A percentile compares a stretch with the other conserved stretches of the same genome.
Conservation (phyloP, 2,329 filamentous ascomycete species). For the Aspergillus jensenii region DNA sequence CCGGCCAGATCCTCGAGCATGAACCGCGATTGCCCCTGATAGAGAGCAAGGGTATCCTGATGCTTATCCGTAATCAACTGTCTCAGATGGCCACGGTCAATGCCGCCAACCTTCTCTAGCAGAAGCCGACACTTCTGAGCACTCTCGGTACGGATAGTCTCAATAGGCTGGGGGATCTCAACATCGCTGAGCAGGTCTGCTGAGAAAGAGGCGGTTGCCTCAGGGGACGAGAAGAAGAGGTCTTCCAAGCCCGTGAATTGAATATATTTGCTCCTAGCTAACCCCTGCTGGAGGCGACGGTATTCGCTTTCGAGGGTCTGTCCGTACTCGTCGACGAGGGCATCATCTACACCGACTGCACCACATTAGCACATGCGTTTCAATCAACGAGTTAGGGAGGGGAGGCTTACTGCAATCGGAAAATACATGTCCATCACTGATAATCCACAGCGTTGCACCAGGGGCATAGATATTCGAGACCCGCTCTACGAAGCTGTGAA, state of each 20-base stretch:
- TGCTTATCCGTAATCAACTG: constrained; percentile 30
- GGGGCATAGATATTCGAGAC: constrained; percentile 33
- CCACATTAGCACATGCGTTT: constrained; percentile 13
- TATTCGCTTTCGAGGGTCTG: background rate
- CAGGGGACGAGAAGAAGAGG: background rate
- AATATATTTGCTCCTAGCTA: background rate
- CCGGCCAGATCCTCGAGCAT: constrained; percentile 37
- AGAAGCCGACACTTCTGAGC: background rate
- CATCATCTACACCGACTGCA: background rate
- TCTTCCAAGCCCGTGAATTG: background rate
- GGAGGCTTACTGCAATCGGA: constrained; percentile 41
- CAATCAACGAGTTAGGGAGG: background rate
- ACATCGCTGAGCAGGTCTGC: background rate
- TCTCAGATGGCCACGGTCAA: constrained; percentile 8
- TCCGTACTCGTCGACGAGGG: background rate
- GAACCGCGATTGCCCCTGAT: constrained; percentile 38
- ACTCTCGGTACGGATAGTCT: background rate
- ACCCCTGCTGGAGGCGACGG: too few relatives aligned
- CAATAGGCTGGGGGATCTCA: background rate
- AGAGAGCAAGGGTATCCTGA: constrained; percentile 29
- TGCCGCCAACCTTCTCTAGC: background rate
- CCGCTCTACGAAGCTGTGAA: constrained; percentile 30
- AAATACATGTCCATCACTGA: constrained; percentile 45
- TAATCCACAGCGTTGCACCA: constrained; percentile 38
- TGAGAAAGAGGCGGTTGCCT: background rate